These are phyloP conservation scores for Penicillium paradoxum DNA, from an alignment of 495 filamentous ascomycete species.

Conservation along the genomic window DNA sequence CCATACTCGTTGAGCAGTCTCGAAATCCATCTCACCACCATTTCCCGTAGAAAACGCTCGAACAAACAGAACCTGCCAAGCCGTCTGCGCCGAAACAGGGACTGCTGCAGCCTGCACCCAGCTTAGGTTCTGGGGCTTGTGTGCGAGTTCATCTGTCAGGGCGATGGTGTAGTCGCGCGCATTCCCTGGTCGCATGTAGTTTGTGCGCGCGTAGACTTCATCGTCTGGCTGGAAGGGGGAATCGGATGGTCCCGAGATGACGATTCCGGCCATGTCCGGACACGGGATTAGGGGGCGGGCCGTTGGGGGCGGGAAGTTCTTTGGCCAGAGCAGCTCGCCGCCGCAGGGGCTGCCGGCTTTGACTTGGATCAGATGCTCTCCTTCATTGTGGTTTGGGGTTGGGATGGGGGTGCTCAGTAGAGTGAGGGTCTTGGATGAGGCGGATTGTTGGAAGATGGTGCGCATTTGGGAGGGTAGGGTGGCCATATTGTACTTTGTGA, in stretches of 20 bases:
- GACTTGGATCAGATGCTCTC: conserved; percentile 51
- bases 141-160: conserved; percentile 40
- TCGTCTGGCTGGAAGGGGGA: conserved; percentile 45
- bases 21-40: not conserved
- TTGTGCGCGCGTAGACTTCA: conserved; percentile 48
- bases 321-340: conserved; percentile 51
- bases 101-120: conserved; percentile 45
- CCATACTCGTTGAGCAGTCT: not conserved
- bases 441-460: not conserved
- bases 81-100: conserved; percentile 45
- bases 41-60: conserved; percentile 28
- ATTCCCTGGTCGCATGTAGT: conserved; percentile 35
- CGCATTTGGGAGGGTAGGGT: not conserved
- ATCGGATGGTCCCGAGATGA: conserved; percentile 35
- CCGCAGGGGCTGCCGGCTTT: conserved; percentile 46
- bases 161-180: conserved; percentile 45
- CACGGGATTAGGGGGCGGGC: conserved; percentile 40
- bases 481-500: not conserved
- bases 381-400: conserved; percentile 10
- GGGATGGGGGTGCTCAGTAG: conserved; percentile 18
- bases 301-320: conserved; percentile 32
- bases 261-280: conserved; percentile 46
- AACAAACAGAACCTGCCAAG: conserved; percentile 50
- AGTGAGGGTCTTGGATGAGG: conserved; percentile 5
- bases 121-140: conserved; percentile 30